A percentile compares a stretch with the other conserved stretches of the same genome.
phyloP scores from a whole-genome alignment of 352 stramenopile species.

The Pythium angustatum region DNA sequence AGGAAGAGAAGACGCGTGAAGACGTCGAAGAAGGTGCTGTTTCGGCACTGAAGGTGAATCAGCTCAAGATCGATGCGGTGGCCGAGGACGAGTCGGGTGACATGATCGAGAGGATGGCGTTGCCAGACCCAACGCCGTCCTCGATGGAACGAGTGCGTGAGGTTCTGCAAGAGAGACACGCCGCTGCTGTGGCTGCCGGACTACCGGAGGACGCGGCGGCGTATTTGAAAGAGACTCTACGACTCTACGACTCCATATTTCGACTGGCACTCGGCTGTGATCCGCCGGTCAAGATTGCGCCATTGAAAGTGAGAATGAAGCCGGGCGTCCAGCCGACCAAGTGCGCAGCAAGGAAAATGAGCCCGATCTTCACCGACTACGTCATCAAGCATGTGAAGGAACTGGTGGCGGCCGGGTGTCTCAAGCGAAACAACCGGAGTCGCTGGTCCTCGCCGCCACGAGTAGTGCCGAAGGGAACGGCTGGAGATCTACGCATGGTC shows the following conservation, averaged over 20 bases:
- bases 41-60: background rate
- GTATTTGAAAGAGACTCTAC: background rate
- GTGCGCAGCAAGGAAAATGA: background rate
- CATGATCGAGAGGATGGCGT: background rate
- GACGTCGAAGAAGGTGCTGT: background rate
- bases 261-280: background rate
- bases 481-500: background rate
- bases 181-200: background rate
- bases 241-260: background rate
- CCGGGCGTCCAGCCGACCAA: constrained; percentile 10
- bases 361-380: background rate
- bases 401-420: background rate
- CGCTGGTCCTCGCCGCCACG: background rate
- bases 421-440: background rate
- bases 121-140: background rate
- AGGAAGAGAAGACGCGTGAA: background rate
- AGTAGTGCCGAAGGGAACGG: background rate
- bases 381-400: constrained; percentile 4
- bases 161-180: background rate
- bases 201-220: background rate
- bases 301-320: constrained; percentile 2
- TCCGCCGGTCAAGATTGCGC: background rate
- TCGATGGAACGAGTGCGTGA: background rate
- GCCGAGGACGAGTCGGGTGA: background rate
- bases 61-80: background rate